Base-by-base conservation (phyloP, 2,329 filamentous ascomycete genomes). In the Monascus ruber region DNA sequence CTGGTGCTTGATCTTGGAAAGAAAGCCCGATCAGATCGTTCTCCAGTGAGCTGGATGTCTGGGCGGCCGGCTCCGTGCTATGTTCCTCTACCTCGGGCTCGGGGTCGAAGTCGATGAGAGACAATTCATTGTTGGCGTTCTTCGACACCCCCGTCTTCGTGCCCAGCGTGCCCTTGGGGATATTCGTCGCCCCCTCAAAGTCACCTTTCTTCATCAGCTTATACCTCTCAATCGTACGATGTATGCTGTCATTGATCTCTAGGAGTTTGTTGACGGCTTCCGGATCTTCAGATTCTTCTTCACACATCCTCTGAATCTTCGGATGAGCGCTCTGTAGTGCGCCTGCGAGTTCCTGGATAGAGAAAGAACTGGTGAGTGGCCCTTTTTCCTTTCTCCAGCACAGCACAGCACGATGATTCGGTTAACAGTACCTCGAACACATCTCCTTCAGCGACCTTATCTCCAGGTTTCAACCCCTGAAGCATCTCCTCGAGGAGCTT, bases 271-370 rank as follows among this genome's bases (percentile, higher is more conserved):
- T 85, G 5, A 98, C 91, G 4, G 91, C 91, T 66, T 95, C 91
- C 45, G 87, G 81, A 56, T 98, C 91, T 45, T 96, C 89, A 7
- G 88, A 95, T 58, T 98, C 91, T 63, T 98, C 91, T 63, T 96
- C 89, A 56, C 89, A 96, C 89, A 98, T 98, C 66, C 86, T 95
- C 60, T 96, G 89, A 48, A 98, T 96, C 69, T 98, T 98, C 6
- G 91, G 91, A 54, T 98, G 91, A 2, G 91, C 91, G 56, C 83
- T 95, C 60, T 86, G 85, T 34, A 98, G 72, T 6, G 91, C 80
- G 47, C 83, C 81, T 4, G 88, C 88, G 39, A 98, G 74, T 69
- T 98, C 91, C 70, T 88, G 41, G 44, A 38, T 88, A 42, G 44
- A 37, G 43, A 17, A 42, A 35, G 48, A 24, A 17, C 17, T 17